Evolutionary conservation across 1,284 basidiomycete species (phyloP).

Genomic region (Sanghuangporus weigelae): DNA sequence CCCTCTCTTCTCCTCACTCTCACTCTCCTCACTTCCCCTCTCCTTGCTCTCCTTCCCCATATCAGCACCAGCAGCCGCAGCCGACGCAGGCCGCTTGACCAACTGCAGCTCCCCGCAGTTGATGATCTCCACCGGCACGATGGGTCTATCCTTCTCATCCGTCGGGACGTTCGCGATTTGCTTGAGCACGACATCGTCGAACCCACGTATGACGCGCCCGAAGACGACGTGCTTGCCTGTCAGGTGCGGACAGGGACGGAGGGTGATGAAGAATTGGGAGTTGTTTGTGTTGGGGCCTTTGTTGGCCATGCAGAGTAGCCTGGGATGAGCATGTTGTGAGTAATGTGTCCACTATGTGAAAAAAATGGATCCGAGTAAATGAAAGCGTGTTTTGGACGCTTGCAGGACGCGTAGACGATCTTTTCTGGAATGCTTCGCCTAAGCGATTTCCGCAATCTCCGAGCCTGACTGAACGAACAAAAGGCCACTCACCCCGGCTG

Average conservation of each 20-base stretch:
- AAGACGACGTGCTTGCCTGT: slow-evolving; percentile 82
- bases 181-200: slow-evolving; percentile 49
- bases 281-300: slow-evolving; percentile 76
- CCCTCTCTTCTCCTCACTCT: slow-evolving; percentile 19
- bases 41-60: slow-evolving; percentile 20
- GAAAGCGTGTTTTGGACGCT: not conserved
- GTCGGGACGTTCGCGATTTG: slow-evolving; percentile 52
- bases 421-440: not conserved
- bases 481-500: slow-evolving; percentile 42
- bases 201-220: slow-evolving; percentile 58
- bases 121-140: slow-evolving; percentile 63
- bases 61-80: not conserved
- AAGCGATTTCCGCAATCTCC: not conserved
- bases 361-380: not conserved
- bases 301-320: slow-evolving; percentile 81
- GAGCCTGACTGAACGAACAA: not conserved
- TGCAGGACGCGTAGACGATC: not conserved
- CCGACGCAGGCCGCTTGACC: slow-evolving; percentile 29
- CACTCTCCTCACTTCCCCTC: slow-evolving; percentile 19
- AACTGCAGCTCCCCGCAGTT: slow-evolving; percentile 86
- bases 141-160: slow-evolving; percentile 68
- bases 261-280: slow-evolving; percentile 81
- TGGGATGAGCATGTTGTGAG: slow-evolving; percentile 23
- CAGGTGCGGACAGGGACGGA: slow-evolving; percentile 66
- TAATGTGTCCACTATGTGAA: not conserved